Evolutionary conservation across 257 asterid species (phyloP).

Genomic region (Plantago ovata): DNA sequence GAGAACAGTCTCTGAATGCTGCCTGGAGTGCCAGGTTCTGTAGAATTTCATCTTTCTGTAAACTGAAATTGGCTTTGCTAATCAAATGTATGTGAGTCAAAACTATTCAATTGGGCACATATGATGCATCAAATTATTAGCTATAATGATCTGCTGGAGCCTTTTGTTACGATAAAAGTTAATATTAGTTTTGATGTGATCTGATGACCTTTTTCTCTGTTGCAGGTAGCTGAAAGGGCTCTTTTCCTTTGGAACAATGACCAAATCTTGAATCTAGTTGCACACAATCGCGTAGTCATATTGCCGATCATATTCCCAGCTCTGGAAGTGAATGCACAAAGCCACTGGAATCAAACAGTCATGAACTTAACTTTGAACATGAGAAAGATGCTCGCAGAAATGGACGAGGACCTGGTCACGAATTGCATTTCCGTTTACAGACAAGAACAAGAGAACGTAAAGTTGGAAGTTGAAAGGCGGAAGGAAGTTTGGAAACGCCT

Average conservation of each 20-base stretch:
- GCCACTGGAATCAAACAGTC: slow-evolving; percentile 84
- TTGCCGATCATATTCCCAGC: slow-evolving; percentile 80
- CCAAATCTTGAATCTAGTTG: slow-evolving; percentile 58
- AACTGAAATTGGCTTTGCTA: no score
- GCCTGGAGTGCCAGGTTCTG: no score
- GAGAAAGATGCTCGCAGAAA: slow-evolving; percentile 59
- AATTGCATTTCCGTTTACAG: slow-evolving; percentile 52
- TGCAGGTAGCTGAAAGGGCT: slow-evolving; percentile 91
- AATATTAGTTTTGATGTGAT: not conserved
- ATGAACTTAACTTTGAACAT: slow-evolving; percentile 65
- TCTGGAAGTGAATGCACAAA: slow-evolving; percentile 54
- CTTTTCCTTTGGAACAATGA: slow-evolving; percentile 82
- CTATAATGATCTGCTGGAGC: not conserved
- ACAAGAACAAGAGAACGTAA: slow-evolving; percentile 44
- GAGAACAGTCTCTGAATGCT: no score
- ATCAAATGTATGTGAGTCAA: no score
- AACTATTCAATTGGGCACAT: no score
- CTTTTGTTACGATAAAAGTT: not conserved
- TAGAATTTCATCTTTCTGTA: no score
- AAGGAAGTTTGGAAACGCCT: slow-evolving; percentile 57
- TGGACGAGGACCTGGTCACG: slow-evolving; percentile 59
- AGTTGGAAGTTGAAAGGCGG: slow-evolving; percentile 35
- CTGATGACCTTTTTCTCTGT: not conserved
- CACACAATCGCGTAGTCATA: slow-evolving; percentile 62
- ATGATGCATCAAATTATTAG: no score